A percentile compares a stretch with the other conserved stretches of the same genome.
Conservation (phyloP, 495 filamentous ascomycete species). For the Neurospora sp. region DNA sequence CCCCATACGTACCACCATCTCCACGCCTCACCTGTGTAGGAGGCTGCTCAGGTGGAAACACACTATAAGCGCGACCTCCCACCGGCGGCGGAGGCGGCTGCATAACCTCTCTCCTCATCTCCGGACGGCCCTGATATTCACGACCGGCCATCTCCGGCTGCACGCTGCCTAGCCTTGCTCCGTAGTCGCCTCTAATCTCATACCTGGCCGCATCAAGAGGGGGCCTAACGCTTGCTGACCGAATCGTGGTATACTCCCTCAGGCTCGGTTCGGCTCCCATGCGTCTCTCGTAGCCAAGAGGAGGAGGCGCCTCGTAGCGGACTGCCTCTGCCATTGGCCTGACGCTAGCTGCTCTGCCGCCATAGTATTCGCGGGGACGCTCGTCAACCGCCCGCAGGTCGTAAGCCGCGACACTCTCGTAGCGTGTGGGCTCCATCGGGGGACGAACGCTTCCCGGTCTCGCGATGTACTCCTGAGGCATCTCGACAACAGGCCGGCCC, state of each 20-base stretch:
- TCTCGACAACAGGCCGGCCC: conserved; percentile 22
- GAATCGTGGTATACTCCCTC: conserved; percentile 17
- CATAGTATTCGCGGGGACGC: conserved; percentile 34
- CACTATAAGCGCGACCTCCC: conserved; percentile 33
- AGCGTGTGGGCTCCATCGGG: conserved; percentile 5
- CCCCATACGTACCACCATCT: conserved; percentile 27
- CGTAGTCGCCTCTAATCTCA: conserved; percentile 15
- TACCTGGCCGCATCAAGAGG: conserved; percentile 8
- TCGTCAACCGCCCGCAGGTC: conserved; percentile 28
- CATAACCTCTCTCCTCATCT: conserved; percentile 28
- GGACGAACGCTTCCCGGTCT: conserved; percentile 51
- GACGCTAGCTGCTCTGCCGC: conserved; percentile 45
- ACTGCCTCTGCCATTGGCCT: conserved; percentile 35
- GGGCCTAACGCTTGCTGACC: conserved; percentile 21
- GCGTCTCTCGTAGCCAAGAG: conserved; percentile 33
- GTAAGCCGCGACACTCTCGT: conserved; percentile 7
- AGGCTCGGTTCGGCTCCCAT: conserved; percentile 30
- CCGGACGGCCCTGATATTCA: conserved; percentile 30
- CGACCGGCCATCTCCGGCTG: conserved; percentile 31
- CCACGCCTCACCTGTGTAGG: conserved; percentile 19
- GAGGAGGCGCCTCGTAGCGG: conserved; percentile 43
- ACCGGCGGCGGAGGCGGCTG: conserved; percentile 13
- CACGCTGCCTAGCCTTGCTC: conserved; percentile 23
- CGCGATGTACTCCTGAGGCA: conserved; percentile 44
- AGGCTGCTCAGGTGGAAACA: conserved; percentile 19